Base-by-base conservation (phyloP, 1,139 yeast genomes). In the Geotrichum carabidarum region DNA sequence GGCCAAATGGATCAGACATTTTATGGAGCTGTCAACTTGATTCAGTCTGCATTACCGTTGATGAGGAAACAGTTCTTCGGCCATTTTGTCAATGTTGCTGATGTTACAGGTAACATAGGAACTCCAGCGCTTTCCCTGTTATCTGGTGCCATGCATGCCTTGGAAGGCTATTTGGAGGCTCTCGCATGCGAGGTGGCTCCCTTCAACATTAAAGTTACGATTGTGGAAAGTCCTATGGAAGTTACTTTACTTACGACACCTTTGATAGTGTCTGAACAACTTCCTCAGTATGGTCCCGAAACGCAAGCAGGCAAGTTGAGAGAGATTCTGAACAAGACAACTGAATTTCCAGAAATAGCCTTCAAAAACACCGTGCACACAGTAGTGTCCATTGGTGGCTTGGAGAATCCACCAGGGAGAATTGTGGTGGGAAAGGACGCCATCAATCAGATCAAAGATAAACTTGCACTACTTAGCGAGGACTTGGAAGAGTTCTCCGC, bases 81-180 rank as follows among this genome's bases (percentile, higher is more conserved):
- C 8, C 73, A 70, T 53, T 64, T 69, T 40, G 59, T 69, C 34
- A 64, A 64, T 37, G 55, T 69, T 12, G 63, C 70, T 12, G 72
- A 70, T 49, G 59, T 67, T 31, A 63, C 63, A 44, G 73, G 70
- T 1, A 60, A 62, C 17, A 55, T 68, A 37, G 71, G 69, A 12
- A 68, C 69, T 4, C 72, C 73, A 1, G 58, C 63, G 1, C 50
- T 68, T 18, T 66, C 70, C 1, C 58, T 65, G 9, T 41, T 63
- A 42, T 59, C 69, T 1, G 61, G 70, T 5, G 68, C 71, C 7
- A 60, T 62, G 52, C 68, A 68, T 47, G 72, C 71, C 4, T 58
- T 69, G 14, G 72, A 70, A 54, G 72, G 73, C 22, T 69, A 68
- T 53, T 58, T 62, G 7, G 73, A 69, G 56, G 63, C 68, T 4